Conservation (phyloP, 108 stramenopile genomes). For the Hondaea fermentalgiana region DNA sequence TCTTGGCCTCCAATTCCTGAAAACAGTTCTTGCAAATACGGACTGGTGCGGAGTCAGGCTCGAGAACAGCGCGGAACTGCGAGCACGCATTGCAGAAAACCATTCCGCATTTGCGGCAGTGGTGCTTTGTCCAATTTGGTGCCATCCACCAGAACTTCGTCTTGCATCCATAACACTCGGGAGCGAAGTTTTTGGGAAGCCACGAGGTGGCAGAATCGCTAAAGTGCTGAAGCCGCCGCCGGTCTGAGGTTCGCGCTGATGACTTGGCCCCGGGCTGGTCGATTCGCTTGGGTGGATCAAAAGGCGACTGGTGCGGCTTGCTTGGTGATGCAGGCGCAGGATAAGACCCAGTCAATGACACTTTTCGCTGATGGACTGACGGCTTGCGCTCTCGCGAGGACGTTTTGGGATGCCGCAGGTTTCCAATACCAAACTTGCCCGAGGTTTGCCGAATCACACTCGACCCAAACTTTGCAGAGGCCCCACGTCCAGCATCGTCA, state of each 20-base stretch:
- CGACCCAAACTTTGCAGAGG: no score
- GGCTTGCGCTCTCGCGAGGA: no score
- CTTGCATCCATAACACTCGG: not conserved
- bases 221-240: no score
- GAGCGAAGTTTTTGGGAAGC: not conserved
- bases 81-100: not conserved
- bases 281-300: not conserved
- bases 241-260: not conserved
- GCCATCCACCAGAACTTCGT: not conserved
- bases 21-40: not conserved
- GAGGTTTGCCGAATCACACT: no score
- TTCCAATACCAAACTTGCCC: no score
- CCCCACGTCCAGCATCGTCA: no score
- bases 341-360: not conserved
- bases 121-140: not conserved
- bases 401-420: no score
- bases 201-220: not conserved
- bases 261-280: not conserved
- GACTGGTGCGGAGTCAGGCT: not conserved
- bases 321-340: not conserved
- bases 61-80: not conserved
- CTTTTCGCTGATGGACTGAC: no score
- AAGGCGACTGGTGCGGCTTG: not conserved
- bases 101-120: not conserved
- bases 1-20: not conserved